Percentiles rank a stretch among this genome's conserved stretches.
These are phyloP conservation scores for Penicillium sp. DNA, from an alignment of 2,329 filamentous ascomycete species.

Conservation along the genomic window DNA sequence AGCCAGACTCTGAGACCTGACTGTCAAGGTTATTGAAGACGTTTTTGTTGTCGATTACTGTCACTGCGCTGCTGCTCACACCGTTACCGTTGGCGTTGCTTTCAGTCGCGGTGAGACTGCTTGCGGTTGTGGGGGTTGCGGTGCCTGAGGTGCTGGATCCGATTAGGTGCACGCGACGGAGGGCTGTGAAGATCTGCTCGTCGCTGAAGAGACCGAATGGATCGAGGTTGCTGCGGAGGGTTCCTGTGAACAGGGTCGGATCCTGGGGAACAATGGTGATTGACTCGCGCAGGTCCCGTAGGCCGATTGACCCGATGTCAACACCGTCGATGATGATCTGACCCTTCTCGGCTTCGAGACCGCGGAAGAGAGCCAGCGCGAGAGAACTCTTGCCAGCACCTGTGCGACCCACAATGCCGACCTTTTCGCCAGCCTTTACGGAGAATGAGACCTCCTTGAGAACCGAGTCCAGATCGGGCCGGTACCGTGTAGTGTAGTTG, in stretches of 20 bases:
- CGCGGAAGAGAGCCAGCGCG: constrained; percentile 88
- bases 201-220: constrained; percentile 88
- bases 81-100: constrained; percentile 17
- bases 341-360: constrained; percentile 84
- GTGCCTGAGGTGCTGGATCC: constrained; percentile 38
- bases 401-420: constrained; percentile 92
- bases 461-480: constrained; percentile 82
- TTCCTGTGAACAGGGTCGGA: constrained; percentile 85
- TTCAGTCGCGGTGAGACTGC: constrained; percentile 29
- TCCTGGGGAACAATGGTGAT: constrained; percentile 99
- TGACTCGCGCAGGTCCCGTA: constrained; percentile 88
- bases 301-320: constrained; percentile 84
- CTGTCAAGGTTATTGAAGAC: constrained; percentile 85
- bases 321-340: constrained; percentile 87
- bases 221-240: constrained; percentile 87
- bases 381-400: constrained; percentile 96
- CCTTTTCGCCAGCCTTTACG: constrained; percentile 82
- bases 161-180: constrained; percentile 87
- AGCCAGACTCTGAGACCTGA: constrained; percentile 82
- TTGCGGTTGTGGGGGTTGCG: constrained; percentile 36
- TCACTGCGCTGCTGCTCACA: constrained; percentile 20
- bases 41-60: constrained; percentile 76
- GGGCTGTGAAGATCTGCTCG: constrained; percentile 81
- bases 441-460: constrained; percentile 81
- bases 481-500: constrained; percentile 84